A percentile compares a stretch with the other conserved stretches of the same genome.
phyloP scores from a whole-genome alignment of 2,329 filamentous ascomycete species.

The Ceratocystis papillata region DNA sequence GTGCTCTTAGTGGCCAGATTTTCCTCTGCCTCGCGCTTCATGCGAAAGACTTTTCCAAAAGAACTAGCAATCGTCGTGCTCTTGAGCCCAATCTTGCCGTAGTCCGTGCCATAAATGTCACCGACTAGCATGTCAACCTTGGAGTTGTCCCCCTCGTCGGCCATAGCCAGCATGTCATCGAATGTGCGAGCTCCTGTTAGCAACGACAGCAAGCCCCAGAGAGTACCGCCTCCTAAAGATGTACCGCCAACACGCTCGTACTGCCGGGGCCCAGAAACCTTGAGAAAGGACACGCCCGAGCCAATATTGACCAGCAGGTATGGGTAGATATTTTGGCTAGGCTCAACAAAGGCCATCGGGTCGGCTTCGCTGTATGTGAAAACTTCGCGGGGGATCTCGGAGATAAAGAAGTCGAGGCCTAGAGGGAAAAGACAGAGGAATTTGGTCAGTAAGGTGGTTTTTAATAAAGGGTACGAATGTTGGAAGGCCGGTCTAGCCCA shows the following conservation, averaged over 20 bases:
- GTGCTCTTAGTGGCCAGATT: conserved; percentile 57
- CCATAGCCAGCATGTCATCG: conserved; percentile 91
- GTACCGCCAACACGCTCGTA: conserved; percentile 90
- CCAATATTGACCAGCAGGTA: conserved; percentile 98
- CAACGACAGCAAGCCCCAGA: conserved; percentile 88
- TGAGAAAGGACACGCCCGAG: conserved; percentile 92
- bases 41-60: conserved; percentile 91
- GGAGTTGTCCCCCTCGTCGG: conserved; percentile 81
- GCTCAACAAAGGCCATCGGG: conserved; percentile 78
- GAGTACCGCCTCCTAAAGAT: conserved; percentile 87
- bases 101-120: conserved; percentile 94
- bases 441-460: conserved; percentile 22
- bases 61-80: conserved; percentile 91
- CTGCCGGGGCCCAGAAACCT: conserved; percentile 78
- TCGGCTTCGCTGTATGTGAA: conserved; percentile 90
- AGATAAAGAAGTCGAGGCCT: conserved; percentile 98
- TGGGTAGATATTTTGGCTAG: conserved; percentile 75
- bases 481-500: no score
- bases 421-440: conserved; percentile 11
- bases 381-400: conserved; percentile 90
- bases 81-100: conserved; percentile 91
- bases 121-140: conserved; percentile 94
- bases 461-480: no score
- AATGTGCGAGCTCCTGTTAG: conserved; percentile 92
- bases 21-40: conserved; percentile 74